phyloP scores from a whole-genome alignment of 2,329 filamentous ascomycete species.

The Colletotrichum cereale region DNA sequence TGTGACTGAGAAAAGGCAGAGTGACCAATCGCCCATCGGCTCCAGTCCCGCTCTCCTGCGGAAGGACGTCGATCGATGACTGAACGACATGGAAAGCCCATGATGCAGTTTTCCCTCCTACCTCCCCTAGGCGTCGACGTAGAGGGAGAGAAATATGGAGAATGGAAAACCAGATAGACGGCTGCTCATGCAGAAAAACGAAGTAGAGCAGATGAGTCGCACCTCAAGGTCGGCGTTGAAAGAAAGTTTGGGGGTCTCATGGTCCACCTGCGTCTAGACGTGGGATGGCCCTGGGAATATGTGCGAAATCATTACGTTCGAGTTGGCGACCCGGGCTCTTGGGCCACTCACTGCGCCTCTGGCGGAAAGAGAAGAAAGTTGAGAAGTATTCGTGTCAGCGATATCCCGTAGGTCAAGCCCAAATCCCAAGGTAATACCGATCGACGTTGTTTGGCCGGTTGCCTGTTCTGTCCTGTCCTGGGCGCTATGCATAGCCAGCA shows the following conservation, averaged over 20 bases:
- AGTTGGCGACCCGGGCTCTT: constrained; percentile 20
- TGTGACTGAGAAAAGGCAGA: constrained; percentile 18
- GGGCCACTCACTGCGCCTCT: constrained; percentile 28
- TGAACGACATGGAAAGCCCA: background rate
- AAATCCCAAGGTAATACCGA: background rate
- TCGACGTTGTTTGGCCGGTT: too few relatives aligned
- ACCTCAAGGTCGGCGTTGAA: constrained; percentile 28
- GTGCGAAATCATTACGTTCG: constrained; percentile 27
- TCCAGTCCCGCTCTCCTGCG: background rate
- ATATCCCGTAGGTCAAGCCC: background rate
- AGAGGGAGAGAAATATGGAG: background rate
- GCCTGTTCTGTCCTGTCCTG: background rate
- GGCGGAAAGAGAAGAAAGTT: constrained; percentile 9
- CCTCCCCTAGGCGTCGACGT: background rate
- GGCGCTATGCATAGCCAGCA: background rate
- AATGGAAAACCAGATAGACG: background rate
- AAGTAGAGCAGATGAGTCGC: background rate
- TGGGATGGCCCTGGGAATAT: constrained; percentile 31
- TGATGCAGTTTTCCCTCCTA: background rate
- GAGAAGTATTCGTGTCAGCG: background rate
- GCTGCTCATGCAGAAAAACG: background rate
- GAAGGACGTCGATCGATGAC: constrained; percentile 1
- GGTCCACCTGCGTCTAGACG: constrained; percentile 37
- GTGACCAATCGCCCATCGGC: constrained; percentile 6
- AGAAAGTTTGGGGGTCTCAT: constrained; percentile 40